These are phyloP conservation scores for Russula compacta DNA, from an alignment of 768 basidiomycete species.

Conservation along the genomic window DNA sequence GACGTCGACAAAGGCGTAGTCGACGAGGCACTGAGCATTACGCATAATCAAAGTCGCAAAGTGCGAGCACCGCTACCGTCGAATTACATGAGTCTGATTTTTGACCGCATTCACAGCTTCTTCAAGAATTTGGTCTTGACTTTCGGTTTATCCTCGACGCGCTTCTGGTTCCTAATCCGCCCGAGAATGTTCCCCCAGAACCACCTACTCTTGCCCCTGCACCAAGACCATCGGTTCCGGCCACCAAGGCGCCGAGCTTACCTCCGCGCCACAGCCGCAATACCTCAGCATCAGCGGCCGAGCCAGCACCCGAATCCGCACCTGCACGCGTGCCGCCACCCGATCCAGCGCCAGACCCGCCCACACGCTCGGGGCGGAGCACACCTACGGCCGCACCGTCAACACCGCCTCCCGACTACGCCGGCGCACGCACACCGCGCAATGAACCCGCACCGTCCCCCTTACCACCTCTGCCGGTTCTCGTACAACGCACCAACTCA, in stretches of 20 bases:
- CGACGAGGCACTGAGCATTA: conserved; percentile 71
- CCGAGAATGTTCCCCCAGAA: conserved; percentile 24
- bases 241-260: conserved; percentile 14
- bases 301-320: background rate
- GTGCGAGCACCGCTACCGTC: conserved; percentile 31
- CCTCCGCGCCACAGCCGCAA: conserved; percentile 25
- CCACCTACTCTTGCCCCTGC: conserved; percentile 12
- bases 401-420: background rate
- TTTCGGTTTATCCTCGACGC: conserved; percentile 86
- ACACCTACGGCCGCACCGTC: background rate
- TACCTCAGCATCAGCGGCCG: background rate
- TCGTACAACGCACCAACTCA: background rate
- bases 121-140: conserved; percentile 91
- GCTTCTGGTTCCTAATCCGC: conserved; percentile 44
- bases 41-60: conserved; percentile 74
- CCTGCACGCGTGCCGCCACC: conserved; percentile 11
- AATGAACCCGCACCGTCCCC: background rate
- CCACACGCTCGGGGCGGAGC: background rate
- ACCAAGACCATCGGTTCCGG: conserved; percentile 27
- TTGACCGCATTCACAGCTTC: conserved; percentile 38
- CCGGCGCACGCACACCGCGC: background rate
- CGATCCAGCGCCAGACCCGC: background rate
- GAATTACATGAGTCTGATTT: background rate
- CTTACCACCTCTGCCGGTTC: background rate
- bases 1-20: conserved; percentile 64